phyloP scores from a whole-genome alignment of 208 protist species.

The Angomonas ambiguus region DNA sequence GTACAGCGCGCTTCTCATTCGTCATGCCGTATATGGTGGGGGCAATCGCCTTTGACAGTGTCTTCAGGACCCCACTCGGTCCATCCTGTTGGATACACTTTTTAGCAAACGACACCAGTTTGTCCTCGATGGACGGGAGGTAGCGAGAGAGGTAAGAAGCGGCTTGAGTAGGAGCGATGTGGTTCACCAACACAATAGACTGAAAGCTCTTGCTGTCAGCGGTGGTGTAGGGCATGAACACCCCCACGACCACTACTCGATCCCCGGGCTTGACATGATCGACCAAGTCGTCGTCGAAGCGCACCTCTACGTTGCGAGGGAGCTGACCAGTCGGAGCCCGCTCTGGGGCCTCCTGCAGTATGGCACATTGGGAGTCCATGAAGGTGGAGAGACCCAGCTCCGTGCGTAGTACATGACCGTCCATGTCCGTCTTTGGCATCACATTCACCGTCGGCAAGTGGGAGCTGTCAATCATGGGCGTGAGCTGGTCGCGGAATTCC shows the following conservation, averaged over 20 bases:
- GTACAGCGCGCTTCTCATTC: conserved; percentile 94
- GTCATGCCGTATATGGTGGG: conserved; percentile 98
- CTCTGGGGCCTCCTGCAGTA: conserved; percentile 98
- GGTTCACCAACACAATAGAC: conserved; percentile 94
- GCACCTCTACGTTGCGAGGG: conserved; percentile 95
- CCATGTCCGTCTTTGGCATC: conserved; percentile 91
- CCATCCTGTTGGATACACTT: conserved; percentile 60
- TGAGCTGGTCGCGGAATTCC: conserved; percentile 95
- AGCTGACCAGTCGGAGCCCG: conserved; percentile 97
- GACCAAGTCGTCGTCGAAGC: conserved; percentile 97
- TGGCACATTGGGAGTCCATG: conserved; percentile 94
- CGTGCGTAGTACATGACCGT: conserved; percentile 95
- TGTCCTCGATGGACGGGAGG: conserved; percentile 49
- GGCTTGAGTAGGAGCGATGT: conserved; percentile 70
- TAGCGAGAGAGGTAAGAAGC: conserved; percentile 44
- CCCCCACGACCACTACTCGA: conserved; percentile 92
- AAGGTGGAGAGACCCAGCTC: conserved; percentile 98
- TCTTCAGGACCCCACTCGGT: conserved; percentile 68
- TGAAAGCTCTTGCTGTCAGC: conserved; percentile 84
- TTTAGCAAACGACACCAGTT: conserved; percentile 64
- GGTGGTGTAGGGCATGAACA: conserved; percentile 93
- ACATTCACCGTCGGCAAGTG: conserved; percentile 89
- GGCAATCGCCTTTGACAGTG: conserved; percentile 91
- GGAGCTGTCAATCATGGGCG: conserved; percentile 80
- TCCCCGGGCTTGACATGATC: conserved; percentile 97